Base-by-base conservation (phyloP, 164 flowering plant genomes). In the Aristolochia fimbriata region DNA sequence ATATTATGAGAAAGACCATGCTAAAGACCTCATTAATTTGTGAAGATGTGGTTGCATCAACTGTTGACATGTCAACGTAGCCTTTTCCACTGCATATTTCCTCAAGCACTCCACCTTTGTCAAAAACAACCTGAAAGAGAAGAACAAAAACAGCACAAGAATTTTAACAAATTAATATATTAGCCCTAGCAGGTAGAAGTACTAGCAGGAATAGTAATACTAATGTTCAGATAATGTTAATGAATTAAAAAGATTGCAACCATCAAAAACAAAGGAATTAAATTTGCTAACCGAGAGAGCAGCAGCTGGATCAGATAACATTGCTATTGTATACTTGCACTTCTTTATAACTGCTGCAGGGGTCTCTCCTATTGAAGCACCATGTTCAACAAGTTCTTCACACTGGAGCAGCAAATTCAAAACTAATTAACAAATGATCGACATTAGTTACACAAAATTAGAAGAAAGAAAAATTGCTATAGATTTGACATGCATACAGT, bases 61-160 rank as follows among this genome's bases (percentile, higher is more conserved):
- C 97, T n/a, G 97, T 93, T 74, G 98, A 93, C 97, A 90, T 90
- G 76, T 93, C 98, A 66, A 93, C 81, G 60, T 93, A 93, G 20
- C 87, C 84, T 79, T 90, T 93, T 66, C 97, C 96, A 52, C 51
- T 59, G 65, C 80, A 73, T 47, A 85, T 83, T 80, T 83, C 70
- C 81, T 86, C 98, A 33, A 93, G 86, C 62, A 83, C 91, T 46
- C 98, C 97, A 72, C 77, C 84, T 73, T 90, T 79, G 46, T 78
- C 91, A 67, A 93, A 93, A 58, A 84, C 96, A 27, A 93, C 98
- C 98, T 93, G 72, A 7, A 45, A 21, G n/a, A 43, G 5, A 49
- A 20, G 22, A 19, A 49, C 9, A 49, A 31, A 6, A 31, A 17
- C 2, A 6, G 46, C 14, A 56, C 4, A 30, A 16, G 31, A 9